Evolutionary conservation across 169 alveolate genomes (phyloP).

Genomic region (Plasmodium vivax): DNA sequence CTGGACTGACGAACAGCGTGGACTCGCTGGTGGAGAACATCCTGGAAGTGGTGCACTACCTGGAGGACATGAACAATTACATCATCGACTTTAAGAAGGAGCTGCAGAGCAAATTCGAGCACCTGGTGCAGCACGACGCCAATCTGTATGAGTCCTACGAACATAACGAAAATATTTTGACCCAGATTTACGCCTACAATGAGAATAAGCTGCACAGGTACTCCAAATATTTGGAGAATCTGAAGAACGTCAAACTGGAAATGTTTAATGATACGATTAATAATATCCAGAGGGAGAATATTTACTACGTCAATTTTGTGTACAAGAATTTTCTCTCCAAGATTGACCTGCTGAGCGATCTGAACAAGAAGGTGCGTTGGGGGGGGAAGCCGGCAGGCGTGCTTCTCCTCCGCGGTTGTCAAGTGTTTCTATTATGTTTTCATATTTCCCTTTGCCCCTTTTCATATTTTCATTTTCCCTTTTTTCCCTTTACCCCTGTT

Average conservation of each 20-base stretch:
- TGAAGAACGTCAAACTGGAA: conserved; percentile 15
- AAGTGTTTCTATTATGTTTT: background rate
- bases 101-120: conserved; percentile 22
- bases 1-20: background rate
- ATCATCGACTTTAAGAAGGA: conserved; percentile 57
- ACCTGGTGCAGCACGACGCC: conserved; percentile 39
- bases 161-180: conserved; percentile 26
- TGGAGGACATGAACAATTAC: conserved; percentile 56
- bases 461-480: background rate
- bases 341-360: conserved; percentile 44
- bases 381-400: background rate
- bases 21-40: conserved; percentile 47
- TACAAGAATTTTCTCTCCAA: conserved; percentile 39
- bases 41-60: conserved; percentile 15
- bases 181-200: conserved; percentile 29
- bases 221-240: conserved; percentile 8
- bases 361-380: conserved; percentile 49
- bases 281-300: conserved; percentile 51
- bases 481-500: background rate
- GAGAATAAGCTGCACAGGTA: conserved; percentile 27
- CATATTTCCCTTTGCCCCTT: background rate
- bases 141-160: conserved; percentile 43
- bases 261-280: conserved; percentile 44
- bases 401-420: background rate
- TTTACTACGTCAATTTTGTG: conserved; percentile 30